Evolutionary conservation across 176 grass and related monocot genomes (phyloP).

Genomic region (Miscanthus lutarioriparius): DNA sequence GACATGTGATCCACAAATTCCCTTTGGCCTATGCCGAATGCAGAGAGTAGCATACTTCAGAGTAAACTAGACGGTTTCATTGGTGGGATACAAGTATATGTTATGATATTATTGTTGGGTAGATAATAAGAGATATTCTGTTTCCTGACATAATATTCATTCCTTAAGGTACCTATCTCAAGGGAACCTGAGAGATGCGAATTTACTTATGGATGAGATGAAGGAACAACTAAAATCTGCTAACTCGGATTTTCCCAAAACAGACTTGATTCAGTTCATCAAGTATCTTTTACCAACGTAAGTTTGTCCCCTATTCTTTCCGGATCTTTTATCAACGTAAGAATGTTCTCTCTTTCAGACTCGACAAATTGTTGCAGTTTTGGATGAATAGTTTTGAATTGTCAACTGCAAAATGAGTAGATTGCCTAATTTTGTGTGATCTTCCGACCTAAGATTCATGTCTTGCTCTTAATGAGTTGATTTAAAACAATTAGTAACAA

Average conservation of each 20-base stretch:
- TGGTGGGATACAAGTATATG: slow-evolving; percentile 24
- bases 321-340: slow-evolving; percentile 48
- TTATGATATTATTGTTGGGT: background rate
- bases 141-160: slow-evolving; percentile 41
- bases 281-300: slow-evolving; percentile 89
- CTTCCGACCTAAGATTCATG: background rate
- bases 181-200: slow-evolving; percentile 91
- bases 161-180: slow-evolving; percentile 85
- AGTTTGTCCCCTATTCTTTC: slow-evolving; percentile 36
- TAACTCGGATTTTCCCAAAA: slow-evolving; percentile 66
- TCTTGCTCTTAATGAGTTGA: slow-evolving; percentile 9
- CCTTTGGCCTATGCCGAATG: slow-evolving; percentile 10
- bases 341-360: slow-evolving; percentile 28
- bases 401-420: slow-evolving; percentile 7
- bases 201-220: slow-evolving; percentile 88
- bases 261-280: slow-evolving; percentile 79
- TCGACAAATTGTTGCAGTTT: slow-evolving; percentile 29
- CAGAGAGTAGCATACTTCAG: background rate
- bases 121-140: background rate
- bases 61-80: slow-evolving; percentile 10
- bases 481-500: background rate
- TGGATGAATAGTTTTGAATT: slow-evolving; percentile 20
- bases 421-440: background rate
- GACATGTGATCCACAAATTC: background rate
- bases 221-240: slow-evolving; percentile 65